Evolutionary conservation across 169 alveolate species (phyloP).

Genomic region (Eimeria nieschulzi): DNA sequence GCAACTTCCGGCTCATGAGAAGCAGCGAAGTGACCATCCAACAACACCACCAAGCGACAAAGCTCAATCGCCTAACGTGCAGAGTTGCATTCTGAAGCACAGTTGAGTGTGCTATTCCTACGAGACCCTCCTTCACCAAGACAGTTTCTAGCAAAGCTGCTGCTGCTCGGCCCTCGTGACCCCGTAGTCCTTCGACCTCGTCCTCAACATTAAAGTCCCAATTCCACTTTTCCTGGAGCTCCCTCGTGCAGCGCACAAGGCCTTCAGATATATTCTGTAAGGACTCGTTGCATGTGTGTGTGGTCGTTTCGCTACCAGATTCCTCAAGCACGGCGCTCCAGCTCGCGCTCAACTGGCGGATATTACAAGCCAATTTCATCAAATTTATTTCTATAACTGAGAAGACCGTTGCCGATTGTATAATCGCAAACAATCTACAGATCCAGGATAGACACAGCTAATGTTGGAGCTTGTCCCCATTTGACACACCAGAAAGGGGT

Average conservation of each 20-base stretch:
- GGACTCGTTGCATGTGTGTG: too few species aligned
- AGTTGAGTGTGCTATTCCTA: not conserved
- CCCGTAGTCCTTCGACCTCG: not conserved
- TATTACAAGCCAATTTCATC: too few species aligned
- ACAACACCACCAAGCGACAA: not conserved
- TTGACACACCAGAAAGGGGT: too few species aligned
- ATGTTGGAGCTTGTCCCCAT: too few species aligned
- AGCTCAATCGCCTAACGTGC: not conserved
- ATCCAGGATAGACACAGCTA: too few species aligned
- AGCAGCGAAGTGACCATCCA: not conserved
- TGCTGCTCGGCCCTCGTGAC: not conserved
- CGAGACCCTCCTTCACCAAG: not conserved
- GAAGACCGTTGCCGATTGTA: too few species aligned
- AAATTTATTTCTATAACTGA: too few species aligned
- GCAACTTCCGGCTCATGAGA: not conserved
- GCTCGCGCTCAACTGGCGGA: too few species aligned
- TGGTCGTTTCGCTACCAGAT: too few species aligned
- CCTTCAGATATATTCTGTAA: too few species aligned
- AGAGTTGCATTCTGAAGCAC: not conserved
- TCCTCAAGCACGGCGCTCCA: too few species aligned
- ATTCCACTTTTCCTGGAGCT: conserved; percentile 1
- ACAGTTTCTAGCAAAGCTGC: not conserved
- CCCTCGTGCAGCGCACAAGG: not conserved
- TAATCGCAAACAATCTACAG: too few species aligned
- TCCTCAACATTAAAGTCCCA: not conserved